Evolutionary conservation across 345 rosid species (phyloP).

Genomic region (Moricandia arvensis): DNA sequence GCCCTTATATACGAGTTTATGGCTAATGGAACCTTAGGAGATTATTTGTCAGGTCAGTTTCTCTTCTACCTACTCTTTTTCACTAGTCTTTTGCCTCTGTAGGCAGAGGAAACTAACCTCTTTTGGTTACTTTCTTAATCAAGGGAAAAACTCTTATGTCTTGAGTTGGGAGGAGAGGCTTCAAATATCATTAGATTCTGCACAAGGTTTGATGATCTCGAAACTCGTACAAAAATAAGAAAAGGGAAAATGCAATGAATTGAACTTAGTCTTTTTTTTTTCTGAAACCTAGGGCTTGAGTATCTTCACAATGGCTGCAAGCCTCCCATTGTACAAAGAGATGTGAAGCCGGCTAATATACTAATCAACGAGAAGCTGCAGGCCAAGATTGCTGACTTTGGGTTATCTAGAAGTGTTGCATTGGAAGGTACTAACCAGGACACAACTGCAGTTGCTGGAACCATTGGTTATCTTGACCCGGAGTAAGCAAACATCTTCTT

Average conservation of each 20-base stretch:
- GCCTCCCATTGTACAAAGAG: constrained; percentile 62
- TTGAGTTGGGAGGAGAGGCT: constrained; percentile 56
- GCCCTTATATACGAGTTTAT: constrained; percentile 53
- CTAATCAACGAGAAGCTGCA: constrained; percentile 51
- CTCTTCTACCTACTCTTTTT: background rate
- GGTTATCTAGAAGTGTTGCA: constrained; percentile 48
- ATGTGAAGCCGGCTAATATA: constrained; percentile 58
- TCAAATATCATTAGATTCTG: constrained; percentile 48
- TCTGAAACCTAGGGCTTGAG: constrained; percentile 37
- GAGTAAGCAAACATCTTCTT: constrained; percentile 41
- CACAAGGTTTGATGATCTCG: constrained; percentile 30
- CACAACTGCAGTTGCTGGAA: constrained; percentile 46
- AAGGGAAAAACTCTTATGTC: constrained; percentile 26
- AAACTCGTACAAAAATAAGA: background rate
- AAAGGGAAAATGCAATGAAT: background rate
- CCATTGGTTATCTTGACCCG: constrained; percentile 57
- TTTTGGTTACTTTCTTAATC: constrained; percentile 2
- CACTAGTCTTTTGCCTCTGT: background rate
- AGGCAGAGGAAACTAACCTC: background rate
- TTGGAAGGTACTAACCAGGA: constrained; percentile 33
- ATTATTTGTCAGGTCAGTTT: constrained; percentile 44
- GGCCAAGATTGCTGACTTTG: constrained; percentile 65
- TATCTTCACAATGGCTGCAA: constrained; percentile 56
- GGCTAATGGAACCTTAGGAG: constrained; percentile 48
- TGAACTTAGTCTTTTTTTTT: background rate